Evolutionary conservation across 306 rosid species (phyloP).

Genomic region (Trifolium fragiferum): DNA sequence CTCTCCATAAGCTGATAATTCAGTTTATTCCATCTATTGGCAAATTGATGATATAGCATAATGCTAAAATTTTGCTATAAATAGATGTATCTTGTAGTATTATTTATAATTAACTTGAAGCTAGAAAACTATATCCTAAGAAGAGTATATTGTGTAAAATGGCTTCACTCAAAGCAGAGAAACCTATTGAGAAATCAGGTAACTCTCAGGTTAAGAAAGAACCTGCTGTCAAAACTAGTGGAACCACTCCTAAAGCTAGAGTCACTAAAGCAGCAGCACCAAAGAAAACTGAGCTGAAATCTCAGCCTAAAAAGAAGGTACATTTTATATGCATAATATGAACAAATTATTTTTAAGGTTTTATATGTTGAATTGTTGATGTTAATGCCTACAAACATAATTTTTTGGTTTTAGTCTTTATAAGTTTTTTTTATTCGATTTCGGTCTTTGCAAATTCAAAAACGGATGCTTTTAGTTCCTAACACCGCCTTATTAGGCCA

Average conservation of each 20-base stretch:
- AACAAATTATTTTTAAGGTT: background rate
- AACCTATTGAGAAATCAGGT: slow-evolving; percentile 29
- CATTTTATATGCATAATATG: background rate
- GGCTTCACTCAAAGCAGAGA: slow-evolving; percentile 70
- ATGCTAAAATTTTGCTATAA: slow-evolving; percentile 54
- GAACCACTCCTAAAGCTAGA: slow-evolving; percentile 54
- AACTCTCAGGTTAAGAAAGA: slow-evolving; percentile 53
- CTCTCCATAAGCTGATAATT: slow-evolving; percentile 41
- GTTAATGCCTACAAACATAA: too few relatives aligned
- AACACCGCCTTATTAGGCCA: too few relatives aligned
- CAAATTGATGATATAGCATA: slow-evolving; percentile 38
- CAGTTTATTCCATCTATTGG: slow-evolving; percentile 52
- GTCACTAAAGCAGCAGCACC: slow-evolving; percentile 63
- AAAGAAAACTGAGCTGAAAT: slow-evolving; percentile 60
- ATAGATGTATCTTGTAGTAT: slow-evolving; percentile 36
- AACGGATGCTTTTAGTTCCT: too few relatives aligned
- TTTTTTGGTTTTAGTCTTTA: too few relatives aligned
- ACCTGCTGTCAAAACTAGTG: slow-evolving; percentile 56
- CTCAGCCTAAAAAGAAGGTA: slow-evolving; percentile 75
- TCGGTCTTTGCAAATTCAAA: too few relatives aligned
- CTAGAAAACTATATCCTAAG: slow-evolving; percentile 35
- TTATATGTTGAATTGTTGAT: too few relatives aligned
- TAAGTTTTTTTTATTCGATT: too few relatives aligned
- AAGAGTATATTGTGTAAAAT: slow-evolving; percentile 41
- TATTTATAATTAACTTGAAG: slow-evolving; percentile 37